phyloP scores from a whole-genome alignment of 2,329 filamentous ascomycete genomes.

The Neopestalotiopsis sp. region DNA sequence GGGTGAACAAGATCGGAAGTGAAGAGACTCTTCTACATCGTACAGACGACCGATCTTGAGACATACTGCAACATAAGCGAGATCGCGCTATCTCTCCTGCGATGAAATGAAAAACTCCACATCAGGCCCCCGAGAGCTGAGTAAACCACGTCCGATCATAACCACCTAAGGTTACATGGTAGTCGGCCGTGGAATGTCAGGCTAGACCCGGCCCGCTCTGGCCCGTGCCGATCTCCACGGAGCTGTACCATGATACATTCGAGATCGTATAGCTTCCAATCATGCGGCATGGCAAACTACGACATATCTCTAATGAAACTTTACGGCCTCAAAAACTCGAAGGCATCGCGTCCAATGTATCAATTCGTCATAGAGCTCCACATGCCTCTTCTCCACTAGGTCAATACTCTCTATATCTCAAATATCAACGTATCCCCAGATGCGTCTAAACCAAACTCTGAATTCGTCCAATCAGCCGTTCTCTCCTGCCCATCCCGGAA shows the following conservation, averaged over 20 bases:
- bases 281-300: neutral
- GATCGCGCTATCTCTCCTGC: neutral
- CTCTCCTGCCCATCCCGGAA: neutral
- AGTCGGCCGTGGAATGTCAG: neutral
- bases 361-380: conserved; percentile 1
- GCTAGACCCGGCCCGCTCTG: neutral
- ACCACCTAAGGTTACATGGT: neutral
- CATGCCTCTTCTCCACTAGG: conserved; percentile 6
- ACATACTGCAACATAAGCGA: neutral
- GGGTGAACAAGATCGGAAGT: neutral
- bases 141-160: neutral
- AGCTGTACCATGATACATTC: neutral
- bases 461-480: neutral
- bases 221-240: neutral
- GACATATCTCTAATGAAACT: conserved; percentile 2
- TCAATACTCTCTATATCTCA: neutral
- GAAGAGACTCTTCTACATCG: neutral
- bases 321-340: neutral
- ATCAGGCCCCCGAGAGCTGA: neutral
- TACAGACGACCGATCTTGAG: neutral
- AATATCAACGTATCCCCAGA: neutral
- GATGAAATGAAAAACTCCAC: neutral
- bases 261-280: neutral
- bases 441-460: neutral
- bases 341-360: neutral